Evolutionary conservation across 192 early-diverging fungal genomes (phyloP).

Genomic region (Coemansia sp.): DNA sequence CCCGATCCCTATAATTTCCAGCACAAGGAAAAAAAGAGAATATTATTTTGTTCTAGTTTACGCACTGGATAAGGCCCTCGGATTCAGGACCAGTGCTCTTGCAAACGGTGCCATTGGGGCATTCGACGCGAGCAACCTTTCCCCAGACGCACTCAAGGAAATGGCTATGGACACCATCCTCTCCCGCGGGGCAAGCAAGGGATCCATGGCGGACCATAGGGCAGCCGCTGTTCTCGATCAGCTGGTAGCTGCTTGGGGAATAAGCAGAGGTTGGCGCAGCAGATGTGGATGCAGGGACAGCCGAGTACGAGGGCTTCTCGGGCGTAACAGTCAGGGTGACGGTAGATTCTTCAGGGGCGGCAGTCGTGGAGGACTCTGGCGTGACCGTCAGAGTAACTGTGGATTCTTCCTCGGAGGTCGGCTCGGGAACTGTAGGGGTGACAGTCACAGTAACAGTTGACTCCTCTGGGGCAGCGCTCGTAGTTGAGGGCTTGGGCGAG

Average conservation of each 20-base stretch:
- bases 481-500: not conserved
- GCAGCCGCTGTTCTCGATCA: conserved; percentile 3
- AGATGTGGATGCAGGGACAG: too few species aligned
- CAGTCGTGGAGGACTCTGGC: not conserved
- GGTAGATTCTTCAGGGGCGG: not conserved
- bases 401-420: not conserved
- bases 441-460: not conserved
- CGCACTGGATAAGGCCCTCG: not conserved
- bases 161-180: conserved; percentile 1
- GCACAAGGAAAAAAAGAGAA: too few species aligned
- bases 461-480: not conserved
- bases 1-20: too few species aligned
- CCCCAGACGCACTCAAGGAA: conserved; percentile 26
- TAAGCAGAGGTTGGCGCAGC: not conserved
- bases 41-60: not conserved
- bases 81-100: not conserved
- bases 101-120: conserved; percentile 14
- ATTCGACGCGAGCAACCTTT: conserved; percentile 9
- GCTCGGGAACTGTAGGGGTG: not conserved
- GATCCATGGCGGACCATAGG: conserved; percentile 7
- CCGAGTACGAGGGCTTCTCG: not conserved
- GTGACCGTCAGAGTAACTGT: not conserved
- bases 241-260: not conserved
- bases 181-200: conserved; percentile 1
- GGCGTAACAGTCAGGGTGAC: not conserved